Evolutionary conservation across 75 land plant species (phyloP), one percentile per base, ranked within the genome.

Genomic region (Azolla pinnata): DNA sequence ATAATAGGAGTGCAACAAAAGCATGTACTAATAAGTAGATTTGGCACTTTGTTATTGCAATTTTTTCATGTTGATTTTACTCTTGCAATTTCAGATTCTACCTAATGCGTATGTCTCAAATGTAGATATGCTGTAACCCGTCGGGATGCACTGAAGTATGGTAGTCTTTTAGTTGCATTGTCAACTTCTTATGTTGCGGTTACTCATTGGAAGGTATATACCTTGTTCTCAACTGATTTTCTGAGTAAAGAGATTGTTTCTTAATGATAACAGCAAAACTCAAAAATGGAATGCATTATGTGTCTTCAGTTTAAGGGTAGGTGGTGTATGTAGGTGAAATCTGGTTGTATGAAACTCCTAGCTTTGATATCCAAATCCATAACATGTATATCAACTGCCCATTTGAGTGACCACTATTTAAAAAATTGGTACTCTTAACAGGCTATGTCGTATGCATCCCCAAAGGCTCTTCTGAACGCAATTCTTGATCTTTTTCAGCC

Each of bases 391-490:
- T n/a, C n/a, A n/a, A n/a, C n/a, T n/a, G n/a, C n/a, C n/a, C n/a
- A n/a, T n/a, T n/a, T n/a, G n/a, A n/a, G n/a, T n/a, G n/a, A n/a
- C n/a, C n/a, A n/a, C n/a, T n/a, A n/a, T n/a, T n/a, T n/a, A n/a
- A n/a, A n/a, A n/a, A n/a, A n/a, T n/a, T n/a, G n/a, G n/a, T n/a
- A n/a, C n/a, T n/a, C n/a, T n/a, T 67, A 62, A 28, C 81, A 88
- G 96, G 96, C 83, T 50, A 89, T 93, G 86, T 84, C 87, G 42
- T 88, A 85, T 83, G 71, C 74, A 35, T 93, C 96, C 47, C 82
- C 83, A 27, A 85, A 77, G 58, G 98, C 79, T 56, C 34, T 88
- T 30, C 54, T 82, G 67, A 93, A 88, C 68, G 44, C 62, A 21
- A 56, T 88, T 18, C 59, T 69, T 70, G 96, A 90, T 47, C 68